Percentiles rank a stretch among this genome's conserved stretches.
Evolutionary conservation across 805 yeast species (phyloP).

Genomic region (Starmera pachycereana): DNA sequence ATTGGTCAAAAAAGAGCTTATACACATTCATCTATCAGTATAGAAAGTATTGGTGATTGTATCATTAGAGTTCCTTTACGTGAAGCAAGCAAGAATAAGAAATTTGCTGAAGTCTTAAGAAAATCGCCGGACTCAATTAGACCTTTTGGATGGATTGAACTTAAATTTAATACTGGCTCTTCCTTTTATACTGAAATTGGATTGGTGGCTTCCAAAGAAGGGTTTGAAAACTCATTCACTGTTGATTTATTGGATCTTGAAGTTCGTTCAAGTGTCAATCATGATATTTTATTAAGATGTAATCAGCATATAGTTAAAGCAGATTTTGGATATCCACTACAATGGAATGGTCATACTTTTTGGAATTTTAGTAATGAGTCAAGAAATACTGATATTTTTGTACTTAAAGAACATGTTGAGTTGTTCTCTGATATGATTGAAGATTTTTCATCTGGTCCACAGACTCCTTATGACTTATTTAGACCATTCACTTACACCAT

Average conservation of each 20-base stretch:
- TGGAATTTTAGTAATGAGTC: conserved; percentile 58
- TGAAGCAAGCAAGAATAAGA: conserved; percentile 68
- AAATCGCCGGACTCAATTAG: conserved; percentile 31
- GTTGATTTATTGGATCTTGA: conserved; percentile 46
- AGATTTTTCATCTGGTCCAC: conserved; percentile 70
- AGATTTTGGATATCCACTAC: conserved; percentile 57
- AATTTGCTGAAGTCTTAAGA: conserved; percentile 21
- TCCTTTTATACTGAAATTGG: conserved; percentile 36
- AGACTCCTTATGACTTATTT: conserved; percentile 64
- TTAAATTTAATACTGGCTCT: conserved; percentile 48
- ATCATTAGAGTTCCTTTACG: conserved; percentile 72
- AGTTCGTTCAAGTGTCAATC: conserved; percentile 77
- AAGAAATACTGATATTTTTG: conserved; percentile 43
- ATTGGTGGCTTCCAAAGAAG: conserved; percentile 40
- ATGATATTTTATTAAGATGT: conserved; percentile 64
- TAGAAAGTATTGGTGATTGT: conserved; percentile 54
- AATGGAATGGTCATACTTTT: conserved; percentile 70
- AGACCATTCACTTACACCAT: conserved; percentile 59
- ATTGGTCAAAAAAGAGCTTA: conserved; percentile 48
- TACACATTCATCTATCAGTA: conserved; percentile 43
- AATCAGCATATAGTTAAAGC: conserved; percentile 44
- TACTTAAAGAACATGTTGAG: conserved; percentile 75
- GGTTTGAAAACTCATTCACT: conserved; percentile 43
- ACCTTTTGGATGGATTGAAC: conserved; percentile 90
- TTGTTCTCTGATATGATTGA: conserved; percentile 59